Evolutionary conservation across 768 basidiomycete species (phyloP).

Genomic region (Cantharellus cinnabarinus): DNA sequence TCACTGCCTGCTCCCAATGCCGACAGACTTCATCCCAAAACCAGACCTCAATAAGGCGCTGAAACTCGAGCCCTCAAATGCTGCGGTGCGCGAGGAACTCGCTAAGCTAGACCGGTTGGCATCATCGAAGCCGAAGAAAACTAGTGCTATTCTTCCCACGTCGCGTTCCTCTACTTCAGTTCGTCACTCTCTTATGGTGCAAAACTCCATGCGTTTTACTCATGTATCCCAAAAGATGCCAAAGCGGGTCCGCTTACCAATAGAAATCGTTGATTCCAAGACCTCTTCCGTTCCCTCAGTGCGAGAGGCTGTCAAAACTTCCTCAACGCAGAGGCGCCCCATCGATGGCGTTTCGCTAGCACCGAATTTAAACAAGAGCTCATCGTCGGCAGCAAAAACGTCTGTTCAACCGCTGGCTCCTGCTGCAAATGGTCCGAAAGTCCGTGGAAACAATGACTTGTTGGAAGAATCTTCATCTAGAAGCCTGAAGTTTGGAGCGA

Average conservation of each 20-base stretch:
- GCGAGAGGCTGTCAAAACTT: no score
- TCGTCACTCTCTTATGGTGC: neutral
- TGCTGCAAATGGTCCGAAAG: no score
- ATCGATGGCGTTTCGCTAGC: no score
- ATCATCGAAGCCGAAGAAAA: no score
- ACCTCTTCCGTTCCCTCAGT: slow-evolving; percentile 21
- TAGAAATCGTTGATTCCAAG: slow-evolving; percentile 17
- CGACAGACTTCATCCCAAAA: neutral
- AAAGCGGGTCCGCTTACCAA: slow-evolving; percentile 8
- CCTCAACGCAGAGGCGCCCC: no score
- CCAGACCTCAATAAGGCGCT: slow-evolving; percentile 44
- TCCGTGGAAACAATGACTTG: no score
- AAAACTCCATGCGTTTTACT: no score
- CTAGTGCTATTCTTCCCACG: neutral
- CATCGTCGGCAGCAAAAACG: no score
- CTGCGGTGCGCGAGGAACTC: slow-evolving; percentile 41
- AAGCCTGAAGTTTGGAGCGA: slow-evolving; percentile 3
- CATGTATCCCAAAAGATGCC: neutral
- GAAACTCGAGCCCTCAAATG: slow-evolving; percentile 42
- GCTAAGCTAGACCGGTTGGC: slow-evolving; percentile 4
- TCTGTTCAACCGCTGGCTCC: no score
- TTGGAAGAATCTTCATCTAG: no score
- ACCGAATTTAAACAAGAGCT: no score
- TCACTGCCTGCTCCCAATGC: neutral
- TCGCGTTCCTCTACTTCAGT: slow-evolving; percentile 9